phyloP scores from a whole-genome alignment of 805 yeast species.

The Candida takata region DNA sequence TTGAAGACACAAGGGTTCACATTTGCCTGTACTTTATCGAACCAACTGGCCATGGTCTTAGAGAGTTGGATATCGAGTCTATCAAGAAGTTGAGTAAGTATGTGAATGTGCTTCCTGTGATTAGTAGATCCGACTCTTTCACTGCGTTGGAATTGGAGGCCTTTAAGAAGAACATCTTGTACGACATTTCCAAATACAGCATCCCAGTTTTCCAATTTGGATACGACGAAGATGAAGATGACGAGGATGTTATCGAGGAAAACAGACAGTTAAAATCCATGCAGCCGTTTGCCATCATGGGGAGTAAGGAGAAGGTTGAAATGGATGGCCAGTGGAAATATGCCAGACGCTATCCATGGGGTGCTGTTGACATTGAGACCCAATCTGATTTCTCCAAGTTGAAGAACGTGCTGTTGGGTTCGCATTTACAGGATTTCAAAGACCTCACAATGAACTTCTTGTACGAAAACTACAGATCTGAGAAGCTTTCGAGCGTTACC shows the following conservation, averaged over 20 bases:
- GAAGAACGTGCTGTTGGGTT: conserved; percentile 67
- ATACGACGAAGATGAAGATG: conserved; percentile 68
- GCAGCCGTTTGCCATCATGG: conserved; percentile 72
- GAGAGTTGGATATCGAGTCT: conserved; percentile 64
- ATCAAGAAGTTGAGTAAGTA: conserved; percentile 67
- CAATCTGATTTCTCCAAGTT: conserved; percentile 49
- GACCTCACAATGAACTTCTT: conserved; percentile 72
- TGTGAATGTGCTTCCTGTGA: conserved; percentile 67
- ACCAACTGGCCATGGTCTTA: conserved; percentile 72
- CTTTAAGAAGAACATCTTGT: conserved; percentile 53
- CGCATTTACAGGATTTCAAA: conserved; percentile 77
- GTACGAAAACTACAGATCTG: conserved; percentile 77
- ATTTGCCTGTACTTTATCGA: conserved; percentile 65
- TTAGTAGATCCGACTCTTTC: conserved; percentile 67
- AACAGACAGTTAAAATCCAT: conserved; percentile 50
- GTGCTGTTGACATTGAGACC: conserved; percentile 44
- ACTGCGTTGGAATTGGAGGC: conserved; percentile 49
- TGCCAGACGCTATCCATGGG: conserved; percentile 76
- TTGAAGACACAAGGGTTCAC: conserved; percentile 72
- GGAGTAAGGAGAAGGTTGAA: conserved; percentile 52
- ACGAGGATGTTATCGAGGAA: conserved; percentile 62
- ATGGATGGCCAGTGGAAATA: conserved; percentile 44
- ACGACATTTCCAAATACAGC: conserved; percentile 59
- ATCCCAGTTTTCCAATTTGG: conserved; percentile 71
- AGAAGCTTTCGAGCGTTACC: conserved; percentile 57